Base-by-base conservation (phyloP, 257 asterid genomes). In the Solanum chilense region DNA sequence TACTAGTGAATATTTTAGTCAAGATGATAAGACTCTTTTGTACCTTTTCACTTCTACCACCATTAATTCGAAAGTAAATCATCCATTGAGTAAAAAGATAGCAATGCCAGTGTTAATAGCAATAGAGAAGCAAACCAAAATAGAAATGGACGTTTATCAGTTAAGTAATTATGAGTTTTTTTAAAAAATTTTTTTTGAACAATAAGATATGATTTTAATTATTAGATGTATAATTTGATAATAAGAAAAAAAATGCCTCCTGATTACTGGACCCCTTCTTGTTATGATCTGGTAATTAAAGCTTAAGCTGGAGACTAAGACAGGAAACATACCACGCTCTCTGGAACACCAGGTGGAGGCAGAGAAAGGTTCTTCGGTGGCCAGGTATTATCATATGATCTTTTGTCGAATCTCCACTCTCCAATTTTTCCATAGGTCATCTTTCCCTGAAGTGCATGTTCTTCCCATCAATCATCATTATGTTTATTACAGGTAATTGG, bases 331-430 rank as follows among this genome's bases (percentile, higher is more conserved):
- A 96, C 98, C 98, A 96, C 98, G 42, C 98, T 96, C 87, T 94
- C 98, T 1, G 99, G 96, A 86, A 96, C 98, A 84, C 98, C 99
- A 58, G 98, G 92, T 69, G 98, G 99, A 41, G 99, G 98, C 91
- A 96, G 52, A 27, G 99, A 16, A 49, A 96, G 98, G 89, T 96
- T 96, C 89, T 88, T 93, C 29, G 98, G 98, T 39, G 96, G 98
- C 97, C 96, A 95, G 49, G 66, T 77, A 20, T 84, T 85, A 91
- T 86, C 92, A 31, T 92, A 94, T 76, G 99, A 93, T 90, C 98
- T 94, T 89, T 96, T 96, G 91, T 96, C 99, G 62, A 96, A 96
- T 93, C 99, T 95, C 99, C 98, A 96, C 88, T 95, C 98, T 87
- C 99, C 99, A 74, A 95, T 89, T 93, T 95, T 95, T 88, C 98